Evolutionary conservation across 2,329 filamentous ascomycete species (phyloP).

Genomic region (Raffaelea ambrosiae): DNA sequence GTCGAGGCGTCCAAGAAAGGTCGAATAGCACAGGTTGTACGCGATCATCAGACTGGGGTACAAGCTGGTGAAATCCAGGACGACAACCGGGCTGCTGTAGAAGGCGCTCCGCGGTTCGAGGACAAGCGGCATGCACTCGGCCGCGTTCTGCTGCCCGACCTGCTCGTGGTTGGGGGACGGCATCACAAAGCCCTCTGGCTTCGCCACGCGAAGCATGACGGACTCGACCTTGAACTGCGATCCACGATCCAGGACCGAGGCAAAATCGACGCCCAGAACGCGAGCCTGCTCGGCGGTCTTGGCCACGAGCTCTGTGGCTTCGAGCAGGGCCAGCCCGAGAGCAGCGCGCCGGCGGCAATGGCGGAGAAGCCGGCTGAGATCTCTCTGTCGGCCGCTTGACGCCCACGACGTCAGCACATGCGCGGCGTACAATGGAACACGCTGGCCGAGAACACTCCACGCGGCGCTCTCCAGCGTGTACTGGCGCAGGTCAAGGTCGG

Average conservation of each 20-base stretch:
- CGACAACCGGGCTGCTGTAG: slow-evolving; percentile 80
- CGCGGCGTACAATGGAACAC: slow-evolving; percentile 82
- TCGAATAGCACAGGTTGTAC: slow-evolving; percentile 98
- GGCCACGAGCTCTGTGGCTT: slow-evolving; percentile 79
- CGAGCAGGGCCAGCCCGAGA: slow-evolving; percentile 82
- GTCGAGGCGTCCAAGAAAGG: slow-evolving; percentile 73
- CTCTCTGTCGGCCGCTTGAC: slow-evolving; percentile 54
- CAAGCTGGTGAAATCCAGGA: slow-evolving; percentile 91
- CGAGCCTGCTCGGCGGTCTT: slow-evolving; percentile 92
- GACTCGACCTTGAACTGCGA: slow-evolving; percentile 99
- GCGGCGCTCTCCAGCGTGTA: slow-evolving; percentile 96
- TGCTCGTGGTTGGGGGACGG: slow-evolving; percentile 87
- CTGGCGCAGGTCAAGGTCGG: slow-evolving; percentile 83
- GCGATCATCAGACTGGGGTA: slow-evolving; percentile 99
- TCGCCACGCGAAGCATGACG: slow-evolving; percentile 96
- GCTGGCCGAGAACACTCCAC: slow-evolving; percentile 79
- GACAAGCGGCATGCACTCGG: slow-evolving; percentile 88
- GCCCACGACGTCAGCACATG: slow-evolving; percentile 78
- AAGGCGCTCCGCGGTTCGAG: slow-evolving; percentile 97
- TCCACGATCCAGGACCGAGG: slow-evolving; percentile 87
- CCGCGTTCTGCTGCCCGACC: slow-evolving; percentile 85
- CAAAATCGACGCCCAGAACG: slow-evolving; percentile 90
- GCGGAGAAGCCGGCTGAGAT: slow-evolving; percentile 65
- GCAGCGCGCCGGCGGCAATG: slow-evolving; percentile 71
- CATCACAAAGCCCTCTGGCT: slow-evolving; percentile 88